Evolutionary conservation across 2,329 filamentous ascomycete species (phyloP), one percentile per base, ranked within the genome.

Genomic region (Albifimbria verrucaria): DNA sequence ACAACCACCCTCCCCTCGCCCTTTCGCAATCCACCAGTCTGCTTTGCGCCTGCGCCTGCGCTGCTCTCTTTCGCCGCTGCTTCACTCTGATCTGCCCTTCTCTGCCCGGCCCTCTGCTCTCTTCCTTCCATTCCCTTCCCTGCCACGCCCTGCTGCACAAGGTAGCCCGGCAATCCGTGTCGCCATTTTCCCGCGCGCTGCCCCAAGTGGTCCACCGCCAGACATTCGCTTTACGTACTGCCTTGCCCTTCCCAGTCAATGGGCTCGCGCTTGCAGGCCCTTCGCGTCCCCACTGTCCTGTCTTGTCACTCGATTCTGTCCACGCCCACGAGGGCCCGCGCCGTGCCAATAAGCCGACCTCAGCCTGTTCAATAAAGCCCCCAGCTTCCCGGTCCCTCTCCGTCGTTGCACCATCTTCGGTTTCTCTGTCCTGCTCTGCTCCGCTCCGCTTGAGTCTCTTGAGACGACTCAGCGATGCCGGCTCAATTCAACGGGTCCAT

Each of bases 401-500:
- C 26, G 26, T 9, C 26, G 9, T 32, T 15, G 26, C 26, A 32
- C 7, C 15, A 32, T 15, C 15, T 32, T 15, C 26, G 15, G 26
- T 32, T 32, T 15, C 9, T 7, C 15, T 32, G 7, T 15, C 15
- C 15, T 32, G 7, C 26, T 32, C 26, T 32, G 7, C 7, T 9
- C 15, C 26, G 7, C 9, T 15, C 26, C 26, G 26, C 15, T 32
- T 15, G 26, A 32, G 26, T 32, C 15, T 15, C 26, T 20, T 20
- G 24, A 28, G 24, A 6, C 15, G 45, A 48, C 45, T 18, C 51
- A 63, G 59, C 58, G 59, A 73, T 73, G 71, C 69, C 71, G 52
- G 70, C 71, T 56, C 71, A 72, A 66, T 54, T 72, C 55, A 70
- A 69, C 61, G 65, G 67, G 56, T 63, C 70, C 52, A 69, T 71